Percentiles rank a stretch among this genome's conserved stretches.
Evolutionary conservation across 2,329 filamentous ascomycete species (phyloP).

Genomic region (Mollisia scopiformis): DNA sequence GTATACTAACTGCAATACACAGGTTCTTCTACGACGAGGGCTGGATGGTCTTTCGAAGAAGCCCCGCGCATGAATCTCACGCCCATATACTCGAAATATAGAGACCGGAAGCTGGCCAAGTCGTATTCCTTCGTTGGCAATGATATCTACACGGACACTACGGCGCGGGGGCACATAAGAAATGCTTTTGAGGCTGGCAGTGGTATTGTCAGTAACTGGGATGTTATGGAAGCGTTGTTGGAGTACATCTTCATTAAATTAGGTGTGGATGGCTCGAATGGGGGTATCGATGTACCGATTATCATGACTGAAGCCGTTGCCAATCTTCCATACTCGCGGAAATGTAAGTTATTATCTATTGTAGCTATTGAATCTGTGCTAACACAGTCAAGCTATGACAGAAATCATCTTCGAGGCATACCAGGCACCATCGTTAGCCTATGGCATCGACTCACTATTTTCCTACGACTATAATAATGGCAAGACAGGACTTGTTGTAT

Average conservation of each 20-base stretch:
- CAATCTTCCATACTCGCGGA: constrained; percentile 85
- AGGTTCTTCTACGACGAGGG: constrained; percentile 89
- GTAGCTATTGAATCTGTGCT: constrained; percentile 16
- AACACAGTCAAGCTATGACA: constrained; percentile 74
- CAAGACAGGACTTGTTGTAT: constrained; percentile 83
- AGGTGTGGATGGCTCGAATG: constrained; percentile 76
- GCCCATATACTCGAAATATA: constrained; percentile 92
- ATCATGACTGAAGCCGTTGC: constrained; percentile 96
- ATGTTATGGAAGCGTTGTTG: constrained; percentile 91
- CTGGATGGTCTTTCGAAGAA: constrained; percentile 93
- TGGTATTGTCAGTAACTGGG: constrained; percentile 95
- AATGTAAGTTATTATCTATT: constrained; percentile 61
- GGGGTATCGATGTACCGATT: constrained; percentile 80
- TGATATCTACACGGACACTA: constrained; percentile 94
- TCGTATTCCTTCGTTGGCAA: constrained; percentile 91
- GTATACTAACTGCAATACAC: constrained; percentile 22
- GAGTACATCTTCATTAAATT: constrained; percentile 96
- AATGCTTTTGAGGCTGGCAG: constrained; percentile 89
- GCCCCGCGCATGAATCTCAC: constrained; percentile 79
- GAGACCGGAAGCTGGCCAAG: constrained; percentile 89
- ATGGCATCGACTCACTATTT: constrained; percentile 95
- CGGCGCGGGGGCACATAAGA: constrained; percentile 85
- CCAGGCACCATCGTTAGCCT: constrained; percentile 83
- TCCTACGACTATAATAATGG: constrained; percentile 89
- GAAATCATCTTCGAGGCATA: constrained; percentile 98